Evolutionary conservation across 2,329 filamentous ascomycete genomes (phyloP), one percentile per base, ranked within the genome.

Genomic region (Emericellopsis cladophorae): DNA sequence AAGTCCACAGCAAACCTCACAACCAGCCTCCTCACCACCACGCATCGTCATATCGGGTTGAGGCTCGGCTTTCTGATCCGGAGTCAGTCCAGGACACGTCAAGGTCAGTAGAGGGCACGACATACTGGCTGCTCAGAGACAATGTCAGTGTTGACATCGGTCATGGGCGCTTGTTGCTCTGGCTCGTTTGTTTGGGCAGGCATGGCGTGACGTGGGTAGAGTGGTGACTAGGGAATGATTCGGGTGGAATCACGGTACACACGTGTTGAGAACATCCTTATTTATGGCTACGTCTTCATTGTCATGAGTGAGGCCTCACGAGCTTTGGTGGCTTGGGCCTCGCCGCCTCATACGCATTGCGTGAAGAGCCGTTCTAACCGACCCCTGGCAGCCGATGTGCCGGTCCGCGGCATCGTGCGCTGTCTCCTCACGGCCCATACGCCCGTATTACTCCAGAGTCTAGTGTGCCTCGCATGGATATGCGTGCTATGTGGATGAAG

Each of bases 1-100:
- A 44, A 67, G 60, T 43, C 64, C 64, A 44, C 64, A 67, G 57
- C 64, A 67, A 45, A 66, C 50, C 49, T 66, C 64, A 43, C 64
- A 67, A 31, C 64, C 64, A 31, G 61, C 64, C 45, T 67, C 64
- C 47, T 67, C 64, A 47, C 64, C 64, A 49, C 64, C 64, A 34
- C 63, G 60, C 42, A 67, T 56, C 45, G 50, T 54, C 56, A 67
- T 62, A 29, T 65, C 58, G 41, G 62, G 61, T 44, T 65, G 60
- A 40, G 64, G 64, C 49, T 67, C 61, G 32, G 54, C 45, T 39
- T 54, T 32, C 61, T 64, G 44, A 40, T 21, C 18, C 18, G 5
- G 18, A 21, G 18, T 21, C 18, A 21, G 18, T 21, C 18, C 18
- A 21, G 5, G 18, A 21, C 3, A 21, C 18, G 18, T 5, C 18